These are phyloP conservation scores for Panicum miliaceum DNA, from an alignment of 176 grass and related monocot genomes.

Conservation along the genomic window DNA sequence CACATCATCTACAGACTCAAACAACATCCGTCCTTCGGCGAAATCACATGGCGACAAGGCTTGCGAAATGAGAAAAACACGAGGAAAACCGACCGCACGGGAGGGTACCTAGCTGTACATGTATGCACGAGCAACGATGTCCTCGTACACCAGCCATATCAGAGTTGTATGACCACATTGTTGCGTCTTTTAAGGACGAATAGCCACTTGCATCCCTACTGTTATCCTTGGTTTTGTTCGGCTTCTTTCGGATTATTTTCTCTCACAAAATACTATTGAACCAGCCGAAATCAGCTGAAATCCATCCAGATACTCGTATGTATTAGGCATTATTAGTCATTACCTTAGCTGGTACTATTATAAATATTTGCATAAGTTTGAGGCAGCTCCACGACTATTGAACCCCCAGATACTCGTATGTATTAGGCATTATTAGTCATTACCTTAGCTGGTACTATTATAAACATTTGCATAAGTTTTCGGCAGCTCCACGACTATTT, in stretches of 20 bases:
- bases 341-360: background rate
- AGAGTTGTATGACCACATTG: background rate
- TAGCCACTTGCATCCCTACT: too few species aligned
- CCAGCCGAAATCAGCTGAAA: too few species aligned
- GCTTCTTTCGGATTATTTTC: too few species aligned
- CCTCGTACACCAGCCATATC: background rate
- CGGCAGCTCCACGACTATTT: background rate
- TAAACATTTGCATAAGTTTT: background rate
- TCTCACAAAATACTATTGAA: too few species aligned
- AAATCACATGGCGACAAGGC: conserved; percentile 1
- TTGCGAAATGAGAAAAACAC: conserved; percentile 3
- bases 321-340: background rate
- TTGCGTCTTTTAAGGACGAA: too few species aligned
- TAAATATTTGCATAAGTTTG: background rate
- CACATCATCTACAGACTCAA: background rate
- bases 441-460: background rate
- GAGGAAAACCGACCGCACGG: background rate
- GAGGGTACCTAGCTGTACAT: background rate
- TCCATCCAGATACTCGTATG: too few species aligned
- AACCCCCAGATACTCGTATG: too few species aligned
- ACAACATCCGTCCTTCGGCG: background rate
- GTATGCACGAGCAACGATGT: background rate
- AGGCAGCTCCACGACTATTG: background rate
- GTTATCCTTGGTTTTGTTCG: too few species aligned
- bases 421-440: background rate